Percentiles rank a stretch among this genome's conserved stretches.
These are phyloP conservation scores for Podaxis mareebaensis DNA, from an alignment of 768 basidiomycete genomes.

Conservation along the genomic window DNA sequence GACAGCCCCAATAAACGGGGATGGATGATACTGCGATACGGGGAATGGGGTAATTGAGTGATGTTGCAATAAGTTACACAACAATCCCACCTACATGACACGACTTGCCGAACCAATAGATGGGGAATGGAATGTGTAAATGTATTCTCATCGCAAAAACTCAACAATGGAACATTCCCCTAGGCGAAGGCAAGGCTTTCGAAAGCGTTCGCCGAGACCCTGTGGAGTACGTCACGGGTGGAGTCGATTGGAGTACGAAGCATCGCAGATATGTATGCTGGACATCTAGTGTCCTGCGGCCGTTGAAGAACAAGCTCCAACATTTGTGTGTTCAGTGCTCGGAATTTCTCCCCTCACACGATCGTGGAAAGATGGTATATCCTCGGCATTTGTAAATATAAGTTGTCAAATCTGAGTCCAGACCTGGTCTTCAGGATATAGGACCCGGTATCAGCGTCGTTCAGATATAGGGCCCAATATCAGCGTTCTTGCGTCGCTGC, in stretches of 20 bases:
- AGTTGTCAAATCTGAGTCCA: background rate
- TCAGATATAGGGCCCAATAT: background rate
- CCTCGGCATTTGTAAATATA: background rate
- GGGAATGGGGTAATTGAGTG: background rate
- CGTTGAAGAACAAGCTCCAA: background rate
- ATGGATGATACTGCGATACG: background rate
- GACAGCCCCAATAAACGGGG: background rate
- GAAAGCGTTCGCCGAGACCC: background rate
- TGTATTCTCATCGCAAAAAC: background rate
- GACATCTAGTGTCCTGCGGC: background rate
- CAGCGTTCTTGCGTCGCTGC: background rate
- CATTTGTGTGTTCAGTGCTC: background rate
- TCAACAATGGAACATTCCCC: background rate
- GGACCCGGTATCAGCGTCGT: background rate
- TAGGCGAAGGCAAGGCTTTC: background rate
- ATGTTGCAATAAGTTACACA: background rate
- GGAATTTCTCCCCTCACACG: background rate
- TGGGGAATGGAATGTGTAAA: background rate
- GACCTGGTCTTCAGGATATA: background rate
- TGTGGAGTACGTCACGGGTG: background rate
- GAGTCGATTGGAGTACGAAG: background rate
- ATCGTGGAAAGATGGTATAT: background rate
- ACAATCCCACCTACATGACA: too few species aligned
- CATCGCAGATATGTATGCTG: background rate
- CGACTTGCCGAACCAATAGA: background rate